phyloP scores from a whole-genome alignment of 1,139 yeast genomes.

The Debaryomycetaceae sp. region DNA sequence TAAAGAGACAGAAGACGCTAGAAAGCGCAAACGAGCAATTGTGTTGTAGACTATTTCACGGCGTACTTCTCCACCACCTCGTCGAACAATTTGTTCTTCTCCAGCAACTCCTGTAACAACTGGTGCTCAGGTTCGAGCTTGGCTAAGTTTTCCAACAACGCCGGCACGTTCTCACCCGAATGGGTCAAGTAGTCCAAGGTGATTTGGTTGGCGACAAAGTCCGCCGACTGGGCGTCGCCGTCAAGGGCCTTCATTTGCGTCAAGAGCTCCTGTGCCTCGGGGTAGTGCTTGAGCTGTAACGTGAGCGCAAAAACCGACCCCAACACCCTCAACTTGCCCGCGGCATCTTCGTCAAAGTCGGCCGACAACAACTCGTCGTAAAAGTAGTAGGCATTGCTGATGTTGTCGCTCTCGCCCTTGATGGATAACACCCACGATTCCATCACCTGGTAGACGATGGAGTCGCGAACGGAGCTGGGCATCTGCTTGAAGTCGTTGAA shows the following conservation, averaged over 20 bases:
- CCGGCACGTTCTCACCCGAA: constrained; percentile 36
- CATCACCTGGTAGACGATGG: constrained; percentile 60
- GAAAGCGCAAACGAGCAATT: too few species aligned
- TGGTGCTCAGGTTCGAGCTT: constrained; percentile 47
- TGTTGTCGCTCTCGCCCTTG: constrained; percentile 52
- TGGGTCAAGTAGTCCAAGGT: constrained; percentile 49
- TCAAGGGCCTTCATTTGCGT: constrained; percentile 37
- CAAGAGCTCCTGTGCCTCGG: constrained; percentile 45
- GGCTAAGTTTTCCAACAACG: constrained; percentile 37
- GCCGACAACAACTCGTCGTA: constrained; percentile 65
- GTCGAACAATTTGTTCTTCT: constrained; percentile 52
- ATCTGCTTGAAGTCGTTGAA: constrained; percentile 38
- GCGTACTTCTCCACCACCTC: constrained; percentile 52
- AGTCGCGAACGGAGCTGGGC: constrained; percentile 51
- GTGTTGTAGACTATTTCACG: constrained; percentile 2
- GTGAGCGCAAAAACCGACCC: constrained; percentile 38
- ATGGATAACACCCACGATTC: constrained; percentile 62
- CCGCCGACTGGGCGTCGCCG: constrained; percentile 33
- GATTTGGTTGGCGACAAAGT: constrained; percentile 56
- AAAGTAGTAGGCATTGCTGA: constrained; percentile 63
- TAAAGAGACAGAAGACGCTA: background rate
- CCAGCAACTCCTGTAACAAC: constrained; percentile 44
- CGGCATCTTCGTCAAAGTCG: constrained; percentile 35
- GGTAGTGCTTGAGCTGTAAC: constrained; percentile 40
- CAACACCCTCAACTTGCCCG: constrained; percentile 34